Conservation (phyloP, 352 stramenopile genomes). For the Phytophthora tubulina region DNA sequence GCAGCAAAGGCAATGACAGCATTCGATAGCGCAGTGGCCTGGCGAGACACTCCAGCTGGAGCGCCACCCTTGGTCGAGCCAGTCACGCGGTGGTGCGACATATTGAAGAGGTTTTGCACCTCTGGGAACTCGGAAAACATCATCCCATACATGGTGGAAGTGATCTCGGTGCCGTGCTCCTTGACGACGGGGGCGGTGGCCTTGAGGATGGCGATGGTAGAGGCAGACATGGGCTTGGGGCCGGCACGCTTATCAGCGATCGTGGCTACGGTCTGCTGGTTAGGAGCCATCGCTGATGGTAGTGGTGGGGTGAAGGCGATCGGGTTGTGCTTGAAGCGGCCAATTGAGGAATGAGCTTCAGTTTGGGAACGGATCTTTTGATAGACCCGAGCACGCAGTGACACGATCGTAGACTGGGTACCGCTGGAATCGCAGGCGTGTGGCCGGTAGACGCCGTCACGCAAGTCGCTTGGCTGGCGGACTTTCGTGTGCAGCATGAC, state of each 20-base stretch:
- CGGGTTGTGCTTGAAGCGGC: constrained; percentile 19
- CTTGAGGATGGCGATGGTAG: constrained; percentile 72
- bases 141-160: constrained; percentile 69
- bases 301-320: neutral
- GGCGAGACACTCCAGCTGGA: constrained; percentile 41
- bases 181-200: constrained; percentile 72
- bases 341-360: constrained; percentile 25
- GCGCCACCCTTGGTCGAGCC: constrained; percentile 41
- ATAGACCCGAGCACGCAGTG: neutral
- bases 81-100: constrained; percentile 64
- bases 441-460: neutral
- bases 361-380: too few species aligned
- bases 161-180: constrained; percentile 68
- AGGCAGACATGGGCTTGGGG: constrained; percentile 43
- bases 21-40: constrained; percentile 61
- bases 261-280: constrained; percentile 6
- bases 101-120: constrained; percentile 79
- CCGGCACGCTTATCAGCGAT: constrained; percentile 11
- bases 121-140: constrained; percentile 76
- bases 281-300: constrained; percentile 26
- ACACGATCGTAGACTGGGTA: neutral
- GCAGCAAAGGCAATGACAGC: constrained; percentile 70
- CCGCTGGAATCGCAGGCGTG: neutral
- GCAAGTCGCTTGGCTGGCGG: neutral
- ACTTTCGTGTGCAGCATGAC: neutral